A percentile compares a stretch with the other conserved stretches of the same genome.
phyloP scores from a whole-genome alignment of 2,329 filamentous ascomycete genomes.

The Claviceps maximensis region DNA sequence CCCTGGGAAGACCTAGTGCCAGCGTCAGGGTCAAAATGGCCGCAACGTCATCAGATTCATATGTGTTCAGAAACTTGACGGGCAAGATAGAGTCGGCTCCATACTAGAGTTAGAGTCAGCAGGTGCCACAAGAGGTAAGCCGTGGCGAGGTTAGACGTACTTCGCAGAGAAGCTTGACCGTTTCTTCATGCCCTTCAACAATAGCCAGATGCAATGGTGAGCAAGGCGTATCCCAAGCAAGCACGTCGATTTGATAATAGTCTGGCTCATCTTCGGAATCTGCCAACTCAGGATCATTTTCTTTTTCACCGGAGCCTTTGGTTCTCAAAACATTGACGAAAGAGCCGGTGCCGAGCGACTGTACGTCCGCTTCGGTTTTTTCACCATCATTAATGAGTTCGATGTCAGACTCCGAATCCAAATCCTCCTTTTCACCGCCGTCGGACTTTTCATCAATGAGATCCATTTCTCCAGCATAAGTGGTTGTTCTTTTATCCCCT shows the following conservation, averaged over 20 bases:
- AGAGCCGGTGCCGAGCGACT: conserved; percentile 52
- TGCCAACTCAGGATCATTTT: conserved; percentile 33
- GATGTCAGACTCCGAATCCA: conserved; percentile 24
- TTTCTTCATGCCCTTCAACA: conserved; percentile 53
- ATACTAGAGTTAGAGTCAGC: conserved; percentile 32
- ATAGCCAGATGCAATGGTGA: conserved; percentile 72
- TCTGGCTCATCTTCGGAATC: conserved; percentile 56
- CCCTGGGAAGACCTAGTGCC: conserved; percentile 48
- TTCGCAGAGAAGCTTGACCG: conserved; percentile 55
- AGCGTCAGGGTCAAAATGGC: conserved; percentile 60
- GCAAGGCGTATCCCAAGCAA: conserved; percentile 67
- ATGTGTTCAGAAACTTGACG: conserved; percentile 46
- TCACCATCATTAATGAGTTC: conserved; percentile 32
- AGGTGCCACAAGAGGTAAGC: neutral
- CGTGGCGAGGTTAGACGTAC: conserved; percentile 18
- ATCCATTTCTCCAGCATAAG: neutral
- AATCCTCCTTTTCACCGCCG: conserved; percentile 9
- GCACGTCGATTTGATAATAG: conserved; percentile 62
- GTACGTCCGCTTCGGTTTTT: conserved; percentile 37
- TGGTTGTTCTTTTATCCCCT: neutral
- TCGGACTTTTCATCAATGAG: neutral
- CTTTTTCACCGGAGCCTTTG: conserved; percentile 16
- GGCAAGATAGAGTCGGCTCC: conserved; percentile 67
- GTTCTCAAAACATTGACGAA: conserved; percentile 53
- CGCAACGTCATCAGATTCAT: conserved; percentile 32